These are phyloP conservation scores for Rhexocercosporidium sp. DNA, from an alignment of 2,329 filamentous ascomycete genomes.

Conservation along the genomic window DNA sequence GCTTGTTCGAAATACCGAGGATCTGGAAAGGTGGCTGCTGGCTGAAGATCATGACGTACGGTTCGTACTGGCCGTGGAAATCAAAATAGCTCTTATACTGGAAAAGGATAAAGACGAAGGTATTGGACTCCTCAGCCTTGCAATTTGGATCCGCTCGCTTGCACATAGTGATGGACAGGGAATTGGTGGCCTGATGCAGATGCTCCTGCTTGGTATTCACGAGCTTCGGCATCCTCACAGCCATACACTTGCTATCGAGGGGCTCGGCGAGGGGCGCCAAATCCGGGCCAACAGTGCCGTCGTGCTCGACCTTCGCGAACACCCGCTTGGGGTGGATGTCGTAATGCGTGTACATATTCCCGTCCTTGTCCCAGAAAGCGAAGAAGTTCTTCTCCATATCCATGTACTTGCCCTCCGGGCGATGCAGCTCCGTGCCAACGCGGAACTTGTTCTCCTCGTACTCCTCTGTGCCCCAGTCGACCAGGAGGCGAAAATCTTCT, in stretches of 20 bases:
- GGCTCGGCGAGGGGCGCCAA: slow-evolving; percentile 47
- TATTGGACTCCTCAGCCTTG: slow-evolving; percentile 50
- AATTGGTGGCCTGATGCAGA: slow-evolving; percentile 66
- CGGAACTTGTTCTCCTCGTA: slow-evolving; percentile 35
- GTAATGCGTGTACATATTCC: slow-evolving; percentile 57
- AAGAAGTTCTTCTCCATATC: slow-evolving; percentile 67
- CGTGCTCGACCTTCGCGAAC: slow-evolving; percentile 52
- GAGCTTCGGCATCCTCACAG: slow-evolving; percentile 50
- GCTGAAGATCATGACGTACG: slow-evolving; percentile 58
- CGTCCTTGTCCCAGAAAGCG: slow-evolving; percentile 59
- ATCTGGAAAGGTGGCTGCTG: slow-evolving; percentile 55
- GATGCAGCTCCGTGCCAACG: slow-evolving; percentile 55
- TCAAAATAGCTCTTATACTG: slow-evolving; percentile 58
- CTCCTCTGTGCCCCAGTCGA: slow-evolving; percentile 46
- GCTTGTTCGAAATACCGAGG: slow-evolving; percentile 54
- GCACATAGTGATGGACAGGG: slow-evolving; percentile 60
- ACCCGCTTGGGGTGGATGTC: slow-evolving; percentile 55
- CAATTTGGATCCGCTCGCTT: slow-evolving; percentile 52
- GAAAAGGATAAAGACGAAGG: slow-evolving; percentile 59
- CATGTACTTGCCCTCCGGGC: slow-evolving; percentile 49
- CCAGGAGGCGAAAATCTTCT: slow-evolving; percentile 57
- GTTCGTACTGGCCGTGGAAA: slow-evolving; percentile 59
- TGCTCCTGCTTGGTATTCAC: slow-evolving; percentile 46
- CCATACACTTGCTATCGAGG: slow-evolving; percentile 52
- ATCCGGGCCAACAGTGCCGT: slow-evolving; percentile 55